These are phyloP conservation scores for Tremellales sp. DNA, from an alignment of 1,284 basidiomycete species.

Conservation along the genomic window DNA sequence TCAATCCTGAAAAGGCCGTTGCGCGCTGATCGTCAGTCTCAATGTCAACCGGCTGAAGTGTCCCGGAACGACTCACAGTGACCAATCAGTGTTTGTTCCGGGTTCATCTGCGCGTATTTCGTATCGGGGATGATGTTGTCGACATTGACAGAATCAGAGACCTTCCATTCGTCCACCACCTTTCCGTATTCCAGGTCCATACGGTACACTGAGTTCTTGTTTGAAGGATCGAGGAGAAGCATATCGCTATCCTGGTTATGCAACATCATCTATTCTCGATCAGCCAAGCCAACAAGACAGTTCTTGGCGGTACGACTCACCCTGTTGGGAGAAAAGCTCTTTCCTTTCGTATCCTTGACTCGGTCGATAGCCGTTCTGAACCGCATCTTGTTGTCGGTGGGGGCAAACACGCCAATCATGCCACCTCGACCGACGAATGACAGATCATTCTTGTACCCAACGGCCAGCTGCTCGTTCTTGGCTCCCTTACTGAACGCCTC, in stretches of 20 bases:
- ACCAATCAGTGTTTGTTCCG: slow-evolving; percentile 89
- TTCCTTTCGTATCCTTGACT: slow-evolving; percentile 74
- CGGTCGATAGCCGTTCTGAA: slow-evolving; percentile 87
- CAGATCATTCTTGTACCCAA: slow-evolving; percentile 93
- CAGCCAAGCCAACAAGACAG: neutral
- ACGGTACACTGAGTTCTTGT: slow-evolving; percentile 80
- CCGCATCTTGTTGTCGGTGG: slow-evolving; percentile 73
- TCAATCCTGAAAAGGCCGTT: slow-evolving; percentile 98
- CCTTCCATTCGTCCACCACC: slow-evolving; percentile 98
- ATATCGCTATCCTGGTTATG: slow-evolving; percentile 97
- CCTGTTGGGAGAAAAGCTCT: slow-evolving; percentile 79
- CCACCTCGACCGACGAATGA: slow-evolving; percentile 94
- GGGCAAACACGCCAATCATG: slow-evolving; percentile 96
- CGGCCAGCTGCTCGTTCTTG: slow-evolving; percentile 85
- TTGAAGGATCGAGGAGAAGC: slow-evolving; percentile 81
- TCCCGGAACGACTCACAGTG: slow-evolving; percentile 37
- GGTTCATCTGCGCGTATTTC: slow-evolving; percentile 93
- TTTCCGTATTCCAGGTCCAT: slow-evolving; percentile 96
- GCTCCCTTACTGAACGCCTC: slow-evolving; percentile 50
- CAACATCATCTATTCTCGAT: slow-evolving; percentile 74
- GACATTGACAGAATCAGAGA: slow-evolving; percentile 81
- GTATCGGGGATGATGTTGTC: slow-evolving; percentile 85
- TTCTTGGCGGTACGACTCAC: slow-evolving; percentile 50
- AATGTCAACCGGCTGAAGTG: neutral
- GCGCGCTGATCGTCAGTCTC: slow-evolving; percentile 57